A percentile compares a stretch with the other conserved stretches of the same genome.
phyloP scores from a whole-genome alignment of 441 rosid species.

The Brassica balearica region DNA sequence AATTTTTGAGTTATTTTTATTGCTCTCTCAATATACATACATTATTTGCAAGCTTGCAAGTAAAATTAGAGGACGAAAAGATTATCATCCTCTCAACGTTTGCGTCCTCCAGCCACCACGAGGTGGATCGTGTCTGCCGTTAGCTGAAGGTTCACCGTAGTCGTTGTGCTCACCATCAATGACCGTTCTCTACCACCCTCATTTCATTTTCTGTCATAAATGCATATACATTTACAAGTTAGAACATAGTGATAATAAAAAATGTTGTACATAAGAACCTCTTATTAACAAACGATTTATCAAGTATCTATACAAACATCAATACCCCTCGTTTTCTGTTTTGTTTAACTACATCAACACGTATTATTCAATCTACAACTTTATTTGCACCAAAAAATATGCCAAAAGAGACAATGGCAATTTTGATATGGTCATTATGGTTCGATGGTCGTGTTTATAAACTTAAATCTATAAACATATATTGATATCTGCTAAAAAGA shows the following conservation, averaged over 20 bases:
- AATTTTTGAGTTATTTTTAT: background rate
- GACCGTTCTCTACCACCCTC: conserved; percentile 44
- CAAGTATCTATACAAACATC: background rate
- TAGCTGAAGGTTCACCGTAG: conserved; percentile 54
- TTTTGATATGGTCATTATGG: background rate
- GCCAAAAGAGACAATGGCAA: background rate
- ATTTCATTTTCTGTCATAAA: conserved; percentile 31
- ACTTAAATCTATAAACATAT: background rate
- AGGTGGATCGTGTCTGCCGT: conserved; percentile 58
- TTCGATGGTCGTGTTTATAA: background rate
- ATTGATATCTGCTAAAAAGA: conserved; percentile 1
- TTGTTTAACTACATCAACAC: background rate
- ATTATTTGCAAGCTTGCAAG: conserved; percentile 20
- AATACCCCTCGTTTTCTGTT: background rate
- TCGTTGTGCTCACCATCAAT: conserved; percentile 50
- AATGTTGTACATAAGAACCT: background rate
- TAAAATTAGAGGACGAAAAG: background rate
- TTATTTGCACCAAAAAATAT: background rate
- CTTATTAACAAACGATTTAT: background rate
- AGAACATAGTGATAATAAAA: background rate
- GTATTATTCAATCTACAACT: background rate
- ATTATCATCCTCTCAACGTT: conserved; percentile 23
- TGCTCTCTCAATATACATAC: background rate
- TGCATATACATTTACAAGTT: background rate
- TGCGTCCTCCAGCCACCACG: conserved; percentile 37